phyloP scores from a whole-genome alignment of 306 rosid genomes.

The Cyclanthera cordifolia region DNA sequence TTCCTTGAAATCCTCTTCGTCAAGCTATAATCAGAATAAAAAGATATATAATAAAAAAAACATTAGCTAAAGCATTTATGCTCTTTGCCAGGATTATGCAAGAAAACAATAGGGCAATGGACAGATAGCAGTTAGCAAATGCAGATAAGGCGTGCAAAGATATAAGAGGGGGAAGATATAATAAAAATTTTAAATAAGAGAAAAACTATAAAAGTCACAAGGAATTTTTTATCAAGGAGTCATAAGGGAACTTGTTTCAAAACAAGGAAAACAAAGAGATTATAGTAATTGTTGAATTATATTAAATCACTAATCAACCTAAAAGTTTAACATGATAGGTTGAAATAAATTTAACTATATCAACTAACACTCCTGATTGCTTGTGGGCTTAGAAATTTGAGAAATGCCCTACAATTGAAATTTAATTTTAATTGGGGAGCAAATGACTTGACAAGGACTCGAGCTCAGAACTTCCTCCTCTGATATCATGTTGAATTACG shows the following conservation, averaged over 20 bases:
- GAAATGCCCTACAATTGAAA: too few species aligned
- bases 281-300: too few species aligned
- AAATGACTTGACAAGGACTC: too few species aligned
- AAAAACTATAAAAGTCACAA: neutral
- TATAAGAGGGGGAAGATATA: neutral
- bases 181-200: neutral
- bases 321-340: too few species aligned
- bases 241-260: neutral
- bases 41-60: slow-evolving; percentile 6
- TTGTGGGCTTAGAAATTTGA: too few species aligned
- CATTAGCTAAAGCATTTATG: neutral
- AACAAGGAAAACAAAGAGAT: slow-evolving; percentile 3
- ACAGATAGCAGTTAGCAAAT: neutral
- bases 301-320: too few species aligned
- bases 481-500: too few species aligned
- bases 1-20: slow-evolving; percentile 40
- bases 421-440: too few species aligned
- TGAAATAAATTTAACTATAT: too few species aligned
- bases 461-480: too few species aligned
- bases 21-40: slow-evolving; percentile 25
- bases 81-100: slow-evolving; percentile 8
- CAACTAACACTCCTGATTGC: too few species aligned
- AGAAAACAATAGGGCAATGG: neutral
- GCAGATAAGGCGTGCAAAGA: neutral
- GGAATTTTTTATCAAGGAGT: neutral